These are phyloP conservation scores for Globisporangium radiosum DNA, from an alignment of 352 stramenopile genomes.

Conservation along the genomic window DNA sequence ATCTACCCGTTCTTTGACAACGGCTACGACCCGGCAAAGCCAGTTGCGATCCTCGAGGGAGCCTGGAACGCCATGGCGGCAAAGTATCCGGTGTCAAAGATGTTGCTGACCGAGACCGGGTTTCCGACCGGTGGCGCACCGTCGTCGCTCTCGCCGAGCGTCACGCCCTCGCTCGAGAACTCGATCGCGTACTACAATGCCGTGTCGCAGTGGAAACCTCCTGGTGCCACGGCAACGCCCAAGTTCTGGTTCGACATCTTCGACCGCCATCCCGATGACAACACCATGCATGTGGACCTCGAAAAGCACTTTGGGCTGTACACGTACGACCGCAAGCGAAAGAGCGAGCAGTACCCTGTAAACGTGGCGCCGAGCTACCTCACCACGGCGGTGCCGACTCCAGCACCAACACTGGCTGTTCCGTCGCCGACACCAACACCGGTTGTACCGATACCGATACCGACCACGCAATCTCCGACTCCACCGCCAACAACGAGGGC, in stretches of 20 bases:
- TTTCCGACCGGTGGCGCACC: constrained; percentile 13
- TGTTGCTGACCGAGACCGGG: constrained; percentile 23
- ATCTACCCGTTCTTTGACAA: constrained; percentile 32
- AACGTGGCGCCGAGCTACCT: neutral
- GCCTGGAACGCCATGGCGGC: constrained; percentile 16
- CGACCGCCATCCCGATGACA: constrained; percentile 43
- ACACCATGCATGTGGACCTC: constrained; percentile 23
- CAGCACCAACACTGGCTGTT: neutral
- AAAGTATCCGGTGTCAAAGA: constrained; percentile 15
- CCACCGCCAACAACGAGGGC: neutral
- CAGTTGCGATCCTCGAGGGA: constrained; percentile 10
- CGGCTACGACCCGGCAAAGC: constrained; percentile 13
- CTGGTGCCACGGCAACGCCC: constrained; percentile 3
- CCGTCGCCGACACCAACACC: neutral
- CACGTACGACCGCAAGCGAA: constrained; percentile 36
- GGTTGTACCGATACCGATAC: neutral
- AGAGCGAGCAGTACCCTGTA: constrained; percentile 26
- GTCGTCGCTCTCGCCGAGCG: constrained; percentile 1
- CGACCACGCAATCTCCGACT: neutral
- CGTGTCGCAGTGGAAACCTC: constrained; percentile 19
- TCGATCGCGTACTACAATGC: constrained; percentile 22
- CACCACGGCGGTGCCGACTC: neutral
- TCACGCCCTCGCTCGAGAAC: constrained; percentile 5
- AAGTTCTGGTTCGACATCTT: constrained; percentile 63
- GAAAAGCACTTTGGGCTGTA: constrained; percentile 57